These are phyloP conservation scores for Zygotorulaspora chibaensis DNA, from an alignment of 805 yeast species.

Conservation along the genomic window DNA sequence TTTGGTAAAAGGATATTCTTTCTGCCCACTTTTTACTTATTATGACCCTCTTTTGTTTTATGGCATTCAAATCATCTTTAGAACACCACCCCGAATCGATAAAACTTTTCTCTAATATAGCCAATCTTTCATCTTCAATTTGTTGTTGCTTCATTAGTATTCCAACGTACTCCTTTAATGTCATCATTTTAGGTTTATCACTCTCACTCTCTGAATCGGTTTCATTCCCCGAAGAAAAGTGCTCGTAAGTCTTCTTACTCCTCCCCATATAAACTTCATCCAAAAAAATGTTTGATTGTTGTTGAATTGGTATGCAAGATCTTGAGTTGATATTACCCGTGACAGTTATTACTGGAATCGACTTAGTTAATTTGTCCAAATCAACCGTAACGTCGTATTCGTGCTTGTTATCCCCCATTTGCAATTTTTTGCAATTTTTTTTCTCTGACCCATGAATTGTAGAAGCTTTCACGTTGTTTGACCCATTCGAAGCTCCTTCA, in stretches of 20 bases:
- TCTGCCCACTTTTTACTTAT: slow-evolving; percentile 34
- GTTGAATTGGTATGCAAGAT: slow-evolving; percentile 15
- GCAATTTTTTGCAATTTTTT: slow-evolving; percentile 1
- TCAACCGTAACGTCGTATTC: slow-evolving; percentile 17
- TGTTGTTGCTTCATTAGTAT: slow-evolving; percentile 26
- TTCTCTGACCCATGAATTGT: neutral
- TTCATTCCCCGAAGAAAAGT: slow-evolving; percentile 5
- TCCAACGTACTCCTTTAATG: slow-evolving; percentile 25
- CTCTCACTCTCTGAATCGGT: slow-evolving; percentile 4
- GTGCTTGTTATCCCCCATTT: slow-evolving; percentile 2
- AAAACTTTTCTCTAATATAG: slow-evolving; percentile 24
- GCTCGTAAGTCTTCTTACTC: slow-evolving; percentile 8
- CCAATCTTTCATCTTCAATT: slow-evolving; percentile 29
- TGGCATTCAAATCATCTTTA: slow-evolving; percentile 19
- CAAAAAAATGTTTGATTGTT: slow-evolving; percentile 24
- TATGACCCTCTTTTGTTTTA: slow-evolving; percentile 26
- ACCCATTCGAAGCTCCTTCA: neutral
- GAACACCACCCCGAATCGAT: slow-evolving; percentile 32
- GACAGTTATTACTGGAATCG: slow-evolving; percentile 25
- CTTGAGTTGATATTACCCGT: slow-evolving; percentile 22
- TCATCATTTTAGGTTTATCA: slow-evolving; percentile 18
- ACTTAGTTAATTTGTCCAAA: slow-evolving; percentile 20
- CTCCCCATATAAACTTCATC: slow-evolving; percentile 17
- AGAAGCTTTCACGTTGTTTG: neutral
- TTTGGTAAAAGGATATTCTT: slow-evolving; percentile 28